phyloP scores from a whole-genome alignment of 148 eudicot species.

The Camellia lanceoleosa region DNA sequence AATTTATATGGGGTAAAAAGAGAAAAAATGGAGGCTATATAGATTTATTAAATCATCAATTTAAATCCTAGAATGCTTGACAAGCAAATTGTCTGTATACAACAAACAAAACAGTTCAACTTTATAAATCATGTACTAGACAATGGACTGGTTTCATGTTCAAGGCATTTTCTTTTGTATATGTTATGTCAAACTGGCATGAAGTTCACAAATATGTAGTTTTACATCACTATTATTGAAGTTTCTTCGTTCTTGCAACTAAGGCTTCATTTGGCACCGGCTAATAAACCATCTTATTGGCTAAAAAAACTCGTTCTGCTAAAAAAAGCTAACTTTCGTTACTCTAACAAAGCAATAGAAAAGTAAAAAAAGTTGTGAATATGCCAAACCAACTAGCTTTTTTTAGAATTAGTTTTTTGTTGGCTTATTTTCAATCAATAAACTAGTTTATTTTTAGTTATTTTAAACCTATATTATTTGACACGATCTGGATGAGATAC shows the following conservation, averaged over 20 bases:
- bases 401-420: too few relatives aligned
- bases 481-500: too few relatives aligned
- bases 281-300: too few relatives aligned
- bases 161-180: neutral
- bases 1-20: neutral
- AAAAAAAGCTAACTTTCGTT: too few relatives aligned
- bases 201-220: neutral
- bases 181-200: neutral
- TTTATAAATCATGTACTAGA: neutral
- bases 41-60: neutral
- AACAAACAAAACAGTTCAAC: neutral
- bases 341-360: too few relatives aligned
- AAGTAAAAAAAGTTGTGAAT: too few relatives aligned
- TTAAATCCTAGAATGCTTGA: neutral
- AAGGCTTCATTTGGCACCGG: too few relatives aligned
- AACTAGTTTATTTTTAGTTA: neutral
- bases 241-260: neutral
- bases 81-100: neutral
- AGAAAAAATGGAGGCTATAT: neutral
- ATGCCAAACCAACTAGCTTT: too few relatives aligned
- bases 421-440: too few relatives aligned
- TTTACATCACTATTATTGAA: neutral
- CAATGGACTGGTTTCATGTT: neutral
- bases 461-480: too few relatives aligned
- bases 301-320: too few relatives aligned